phyloP scores from a whole-genome alignment of 2,329 filamentous ascomycete genomes.

The Exophiala spinifera region DNA sequence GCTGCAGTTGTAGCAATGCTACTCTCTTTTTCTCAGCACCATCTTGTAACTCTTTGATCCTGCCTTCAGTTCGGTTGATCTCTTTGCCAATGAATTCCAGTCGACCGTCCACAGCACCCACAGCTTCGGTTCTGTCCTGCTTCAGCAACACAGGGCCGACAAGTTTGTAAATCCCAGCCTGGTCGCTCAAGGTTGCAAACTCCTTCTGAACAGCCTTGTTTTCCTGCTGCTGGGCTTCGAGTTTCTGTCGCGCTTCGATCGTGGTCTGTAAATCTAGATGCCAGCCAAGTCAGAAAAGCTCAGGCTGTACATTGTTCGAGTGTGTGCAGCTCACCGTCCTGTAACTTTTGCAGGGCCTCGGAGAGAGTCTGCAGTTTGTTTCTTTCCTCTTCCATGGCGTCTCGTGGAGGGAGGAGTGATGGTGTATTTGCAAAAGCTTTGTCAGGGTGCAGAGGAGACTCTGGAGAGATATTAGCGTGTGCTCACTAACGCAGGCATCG shows the following conservation, averaged over 20 bases:
- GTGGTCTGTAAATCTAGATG: slow-evolving; percentile 70
- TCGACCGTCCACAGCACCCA: slow-evolving; percentile 84
- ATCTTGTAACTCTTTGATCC: slow-evolving; percentile 62
- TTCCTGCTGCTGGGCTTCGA: slow-evolving; percentile 90
- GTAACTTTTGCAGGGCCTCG: slow-evolving; percentile 82
- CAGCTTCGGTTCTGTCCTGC: slow-evolving; percentile 87
- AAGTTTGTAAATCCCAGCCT: slow-evolving; percentile 92
- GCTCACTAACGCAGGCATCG: not conserved
- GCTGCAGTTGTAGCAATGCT: slow-evolving; percentile 49
- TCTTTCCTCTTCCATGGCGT: slow-evolving; percentile 53
- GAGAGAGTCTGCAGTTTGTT: slow-evolving; percentile 76
- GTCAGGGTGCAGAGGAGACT: slow-evolving; percentile 4
- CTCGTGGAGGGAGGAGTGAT: not conserved
- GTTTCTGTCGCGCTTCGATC: slow-evolving; percentile 78
- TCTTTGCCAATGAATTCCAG: slow-evolving; percentile 91
- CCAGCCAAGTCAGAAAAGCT: slow-evolving; percentile 3
- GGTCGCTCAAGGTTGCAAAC: slow-evolving; percentile 73
- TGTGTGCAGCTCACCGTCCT: slow-evolving; percentile 61
- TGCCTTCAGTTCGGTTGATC: slow-evolving; percentile 68
- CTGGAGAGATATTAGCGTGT: slow-evolving; percentile 10
- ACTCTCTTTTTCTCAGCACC: slow-evolving; percentile 64
- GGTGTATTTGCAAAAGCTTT: slow-evolving; percentile 13
- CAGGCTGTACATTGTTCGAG: not conserved
- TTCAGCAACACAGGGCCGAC: slow-evolving; percentile 90
- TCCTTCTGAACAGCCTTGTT: slow-evolving; percentile 80